Evolutionary conservation across 345 rosid species (phyloP), one percentile per base, ranked within the genome.

Genomic region (Hirschfeldia incana): DNA sequence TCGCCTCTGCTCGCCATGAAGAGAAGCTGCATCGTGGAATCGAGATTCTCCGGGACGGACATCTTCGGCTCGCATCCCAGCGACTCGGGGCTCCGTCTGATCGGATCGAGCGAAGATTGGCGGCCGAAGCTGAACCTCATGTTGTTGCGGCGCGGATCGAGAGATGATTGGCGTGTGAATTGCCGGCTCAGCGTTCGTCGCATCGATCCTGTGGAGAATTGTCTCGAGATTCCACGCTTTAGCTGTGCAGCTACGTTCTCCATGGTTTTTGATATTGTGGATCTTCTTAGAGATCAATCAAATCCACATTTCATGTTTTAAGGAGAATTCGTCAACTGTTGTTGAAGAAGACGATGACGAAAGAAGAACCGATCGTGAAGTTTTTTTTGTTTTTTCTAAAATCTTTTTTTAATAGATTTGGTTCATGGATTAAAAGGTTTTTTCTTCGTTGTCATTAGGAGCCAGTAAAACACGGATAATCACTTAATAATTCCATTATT

Each of bases 1-100:
- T 95, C 98, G 1, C 97, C 99, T 67, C 84, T 84, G 36, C 92
- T 86, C 0, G 98, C 98, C 94, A 95, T 80, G 67, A 95, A 95
- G 44, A 95, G 81, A 51, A 95, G 74, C 78, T 95, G 98, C 96
- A 93, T 93, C 16, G 99, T 95, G 3, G 85, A 84, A 83, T 95
- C 99, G 11, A 95, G 86, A 78, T 95, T 93, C 87, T 91, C 99
- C 28, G 99, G 99, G 8, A 95, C 97, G 5, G 90, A 1, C 65
- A 93, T 80, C 4, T 75, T 84, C 51, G 86, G 87, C 37, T 84
- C 87, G 29, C 69, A 78, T 21, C 34, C 16, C 0, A 46, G n/a
- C 2, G 75, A 72, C 2, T 61, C 82, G 16, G 90, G 88, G 30
- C 90, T 90, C 73, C 99, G 76, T 44, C 94, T 80, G 6, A 93